phyloP scores from a whole-genome alignment of 345 rosid genomes.

The thale cress (Arabidopsis thaliana) region DNA sequence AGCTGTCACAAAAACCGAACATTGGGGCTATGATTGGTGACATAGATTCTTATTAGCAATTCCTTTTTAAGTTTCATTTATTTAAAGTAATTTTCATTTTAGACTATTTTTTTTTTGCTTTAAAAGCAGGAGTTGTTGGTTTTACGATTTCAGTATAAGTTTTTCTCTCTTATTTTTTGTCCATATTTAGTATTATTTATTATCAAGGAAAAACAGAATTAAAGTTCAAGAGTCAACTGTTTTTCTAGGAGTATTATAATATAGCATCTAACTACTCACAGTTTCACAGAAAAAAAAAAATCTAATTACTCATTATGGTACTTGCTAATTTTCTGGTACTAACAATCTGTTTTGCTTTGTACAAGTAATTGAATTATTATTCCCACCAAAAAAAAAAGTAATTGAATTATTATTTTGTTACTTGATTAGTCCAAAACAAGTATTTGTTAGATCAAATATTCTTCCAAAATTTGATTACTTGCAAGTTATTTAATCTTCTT shows the following conservation, averaged over 20 bases:
- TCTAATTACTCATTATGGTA: too few species aligned
- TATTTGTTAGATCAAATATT: background rate
- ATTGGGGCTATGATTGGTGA: slow-evolving; percentile 29
- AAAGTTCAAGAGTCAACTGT: background rate
- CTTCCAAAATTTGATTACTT: background rate
- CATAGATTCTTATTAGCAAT: slow-evolving; percentile 5
- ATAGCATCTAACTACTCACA: background rate
- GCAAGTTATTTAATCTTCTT: too few species aligned
- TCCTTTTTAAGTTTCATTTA: background rate
- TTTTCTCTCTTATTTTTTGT: background rate
- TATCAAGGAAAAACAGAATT: background rate
- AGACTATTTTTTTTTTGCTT: background rate
- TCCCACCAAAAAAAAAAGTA: too few species aligned
- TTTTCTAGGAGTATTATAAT: background rate
- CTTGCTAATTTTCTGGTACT: too few species aligned
- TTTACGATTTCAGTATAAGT: background rate
- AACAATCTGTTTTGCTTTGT: too few species aligned
- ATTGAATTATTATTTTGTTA: background rate
- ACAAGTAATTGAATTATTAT: too few species aligned
- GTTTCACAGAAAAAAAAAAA: too few species aligned
- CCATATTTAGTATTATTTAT: background rate
- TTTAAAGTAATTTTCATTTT: too few species aligned
- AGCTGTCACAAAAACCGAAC: slow-evolving; percentile 46
- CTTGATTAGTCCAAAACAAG: background rate
- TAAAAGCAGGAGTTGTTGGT: background rate